A percentile compares a stretch with the other conserved stretches of the same genome.
phyloP scores from a whole-genome alignment of 257 asterid genomes.

The Leonotis leonurus region DNA sequence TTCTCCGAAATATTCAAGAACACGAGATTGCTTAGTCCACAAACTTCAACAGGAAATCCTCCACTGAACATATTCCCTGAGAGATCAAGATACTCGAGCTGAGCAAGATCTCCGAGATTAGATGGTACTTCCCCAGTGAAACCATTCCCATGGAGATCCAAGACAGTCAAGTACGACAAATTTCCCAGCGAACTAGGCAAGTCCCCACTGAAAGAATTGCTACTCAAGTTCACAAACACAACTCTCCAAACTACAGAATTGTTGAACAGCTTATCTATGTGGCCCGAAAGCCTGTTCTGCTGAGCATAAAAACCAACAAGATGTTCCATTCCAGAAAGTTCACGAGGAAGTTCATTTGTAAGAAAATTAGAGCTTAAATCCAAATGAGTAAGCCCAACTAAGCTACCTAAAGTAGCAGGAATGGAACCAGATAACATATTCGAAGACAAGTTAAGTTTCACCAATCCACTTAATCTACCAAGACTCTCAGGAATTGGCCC shows the following conservation, averaged over 20 bases:
- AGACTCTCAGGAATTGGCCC: slow-evolving; percentile 63
- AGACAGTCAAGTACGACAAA: slow-evolving; percentile 44
- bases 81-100: slow-evolving; percentile 62
- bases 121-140: slow-evolving; percentile 53
- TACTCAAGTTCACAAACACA: slow-evolving; percentile 53
- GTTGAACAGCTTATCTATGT: slow-evolving; percentile 42
- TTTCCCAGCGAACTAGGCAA: slow-evolving; percentile 61
- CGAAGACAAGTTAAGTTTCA: slow-evolving; percentile 64
- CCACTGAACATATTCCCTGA: slow-evolving; percentile 56
- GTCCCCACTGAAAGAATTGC: slow-evolving; percentile 49
- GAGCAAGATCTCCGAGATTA: slow-evolving; percentile 57
- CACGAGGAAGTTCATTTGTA: slow-evolving; percentile 37
- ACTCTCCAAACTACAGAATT: slow-evolving; percentile 50
- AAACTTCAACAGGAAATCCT: slow-evolving; percentile 49
- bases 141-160: slow-evolving; percentile 71
- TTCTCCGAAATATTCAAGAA: slow-evolving; percentile 46
- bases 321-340: slow-evolving; percentile 49
- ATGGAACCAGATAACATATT: slow-evolving; percentile 53
- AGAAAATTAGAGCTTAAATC: slow-evolving; percentile 68
- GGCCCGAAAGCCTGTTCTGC: slow-evolving; percentile 55
- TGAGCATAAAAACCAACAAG: slow-evolving; percentile 72
- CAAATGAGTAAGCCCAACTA: slow-evolving; percentile 66
- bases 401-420: slow-evolving; percentile 45
- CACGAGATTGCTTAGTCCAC: slow-evolving; percentile 36
- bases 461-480: slow-evolving; percentile 53